phyloP scores from a whole-genome alignment of 2,329 filamentous ascomycete species.

The Fusarium ramigenum region DNA sequence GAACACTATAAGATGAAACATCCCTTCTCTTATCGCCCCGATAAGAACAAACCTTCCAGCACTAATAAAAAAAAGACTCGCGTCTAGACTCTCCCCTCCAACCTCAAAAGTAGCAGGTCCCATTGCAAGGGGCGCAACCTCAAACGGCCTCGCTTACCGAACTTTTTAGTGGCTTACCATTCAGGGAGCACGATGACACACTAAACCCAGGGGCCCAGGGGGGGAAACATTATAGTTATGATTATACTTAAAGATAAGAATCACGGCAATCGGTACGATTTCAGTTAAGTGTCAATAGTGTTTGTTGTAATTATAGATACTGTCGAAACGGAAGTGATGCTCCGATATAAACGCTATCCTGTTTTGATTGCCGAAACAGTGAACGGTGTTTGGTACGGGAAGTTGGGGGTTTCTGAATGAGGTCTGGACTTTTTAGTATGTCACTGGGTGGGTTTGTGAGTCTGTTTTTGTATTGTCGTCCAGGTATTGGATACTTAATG shows the following conservation, averaged over 20 bases:
- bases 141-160: slow-evolving; percentile 2
- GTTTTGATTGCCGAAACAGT: not conserved
- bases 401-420: not conserved
- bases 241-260: not conserved
- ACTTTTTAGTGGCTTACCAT: not conserved
- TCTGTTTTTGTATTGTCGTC: not conserved
- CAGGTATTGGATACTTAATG: not conserved
- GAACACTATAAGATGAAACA: not conserved
- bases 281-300: not conserved
- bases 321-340: not conserved
- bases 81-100: not conserved
- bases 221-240: not conserved
- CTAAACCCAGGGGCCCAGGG: not conserved
- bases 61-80: not conserved
- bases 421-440: not conserved
- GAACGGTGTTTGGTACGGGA: not conserved
- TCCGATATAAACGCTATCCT: not conserved
- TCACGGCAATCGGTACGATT: not conserved
- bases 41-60: not conserved
- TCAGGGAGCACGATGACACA: not conserved
- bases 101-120: not conserved
- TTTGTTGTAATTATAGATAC: not conserved
- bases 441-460: rapidly evolving
- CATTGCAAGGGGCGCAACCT: not conserved
- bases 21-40: not conserved